Percentiles rank a stretch among this genome's conserved stretches.
Evolutionary conservation across 352 stramenopile genomes (phyloP).

Genomic region (Phytophthora litchii): DNA sequence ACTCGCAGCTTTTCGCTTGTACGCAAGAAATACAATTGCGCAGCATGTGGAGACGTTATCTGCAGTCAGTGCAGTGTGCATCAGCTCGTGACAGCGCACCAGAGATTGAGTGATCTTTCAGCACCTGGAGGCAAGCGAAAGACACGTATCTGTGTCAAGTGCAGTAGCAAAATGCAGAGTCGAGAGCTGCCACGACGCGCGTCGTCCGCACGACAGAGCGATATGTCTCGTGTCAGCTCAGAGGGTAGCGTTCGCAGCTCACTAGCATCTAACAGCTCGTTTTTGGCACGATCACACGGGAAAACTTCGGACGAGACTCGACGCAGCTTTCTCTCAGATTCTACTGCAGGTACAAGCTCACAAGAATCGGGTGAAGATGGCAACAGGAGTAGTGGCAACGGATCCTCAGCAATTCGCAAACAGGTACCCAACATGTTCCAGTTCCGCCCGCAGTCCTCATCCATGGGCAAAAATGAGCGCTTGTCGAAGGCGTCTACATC

Average conservation of each 20-base stretch:
- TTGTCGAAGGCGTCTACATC: conserved; percentile 45
- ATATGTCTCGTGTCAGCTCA: conserved; percentile 36
- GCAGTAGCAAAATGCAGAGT: conserved; percentile 64
- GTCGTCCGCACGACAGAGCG: conserved; percentile 40
- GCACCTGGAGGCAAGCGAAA: conserved; percentile 69
- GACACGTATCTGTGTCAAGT: conserved; percentile 78
- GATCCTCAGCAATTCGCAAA: conserved; percentile 37
- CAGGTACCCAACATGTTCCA: conserved; percentile 68
- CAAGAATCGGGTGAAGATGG: conserved; percentile 40
- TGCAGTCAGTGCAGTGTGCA: conserved; percentile 82
- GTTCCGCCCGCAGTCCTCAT: conserved; percentile 53
- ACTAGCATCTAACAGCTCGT: conserved; percentile 35
- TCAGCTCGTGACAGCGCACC: conserved; percentile 67
- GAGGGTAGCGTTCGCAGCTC: conserved; percentile 37
- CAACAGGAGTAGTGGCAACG: conserved; percentile 38
- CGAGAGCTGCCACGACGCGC: conserved; percentile 57
- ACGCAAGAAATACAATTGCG: conserved; percentile 88
- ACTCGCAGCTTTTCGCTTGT: conserved; percentile 86
- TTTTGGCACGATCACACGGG: conserved; percentile 31
- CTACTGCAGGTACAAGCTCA: conserved; percentile 34
- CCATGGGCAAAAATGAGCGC: conserved; percentile 42
- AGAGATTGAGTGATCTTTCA: conserved; percentile 36
- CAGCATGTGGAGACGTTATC: conserved; percentile 80
- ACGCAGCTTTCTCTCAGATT: conserved; percentile 47
- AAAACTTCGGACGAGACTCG: conserved; percentile 38